Percentiles rank a stretch among this genome's conserved stretches.
These are phyloP conservation scores for Mortierella sp. DNA, from an alignment of 371 early-diverging fungal species.

Conservation along the genomic window DNA sequence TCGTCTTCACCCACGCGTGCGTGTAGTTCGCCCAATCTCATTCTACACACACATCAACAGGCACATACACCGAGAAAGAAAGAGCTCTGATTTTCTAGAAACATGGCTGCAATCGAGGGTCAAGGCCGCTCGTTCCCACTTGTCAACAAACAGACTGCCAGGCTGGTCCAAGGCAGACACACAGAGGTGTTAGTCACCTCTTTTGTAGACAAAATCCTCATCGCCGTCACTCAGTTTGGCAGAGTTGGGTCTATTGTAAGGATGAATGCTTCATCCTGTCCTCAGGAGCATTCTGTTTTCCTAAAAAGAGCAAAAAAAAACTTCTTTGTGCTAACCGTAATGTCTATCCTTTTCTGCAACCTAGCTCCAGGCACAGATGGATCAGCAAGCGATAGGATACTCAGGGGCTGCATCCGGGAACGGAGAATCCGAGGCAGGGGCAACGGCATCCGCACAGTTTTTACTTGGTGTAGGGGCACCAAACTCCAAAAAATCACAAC, in stretches of 20 bases:
- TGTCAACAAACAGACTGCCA: constrained; percentile 65
- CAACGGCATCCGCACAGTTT: constrained; percentile 61
- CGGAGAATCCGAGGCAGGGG: constrained; percentile 17
- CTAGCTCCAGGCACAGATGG: constrained; percentile 50
- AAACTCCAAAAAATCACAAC: constrained; percentile 60
- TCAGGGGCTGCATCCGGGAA: neutral
- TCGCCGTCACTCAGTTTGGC: constrained; percentile 72
- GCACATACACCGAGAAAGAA: no score
- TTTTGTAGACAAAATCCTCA: constrained; percentile 72
- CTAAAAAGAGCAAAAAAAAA: no score
- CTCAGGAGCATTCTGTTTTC: neutral
- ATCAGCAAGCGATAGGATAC: constrained; percentile 55
- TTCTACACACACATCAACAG: constrained; percentile 13
- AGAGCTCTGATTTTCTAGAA: no score
- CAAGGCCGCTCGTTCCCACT: constrained; percentile 58
- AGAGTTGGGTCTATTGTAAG: constrained; percentile 70
- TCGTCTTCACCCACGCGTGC: neutral
- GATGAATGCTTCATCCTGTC: constrained; percentile 3
- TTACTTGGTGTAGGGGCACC: constrained; percentile 61
- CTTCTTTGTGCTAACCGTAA: neutral
- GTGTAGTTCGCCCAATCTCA: neutral
- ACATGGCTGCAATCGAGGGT: no score
- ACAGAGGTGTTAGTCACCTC: constrained; percentile 73
- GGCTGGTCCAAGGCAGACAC: constrained; percentile 62
- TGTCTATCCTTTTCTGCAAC: constrained; percentile 64